Base-by-base conservation (phyloP, 192 early-diverging fungal genomes). In the Obelidium mucronatum region DNA sequence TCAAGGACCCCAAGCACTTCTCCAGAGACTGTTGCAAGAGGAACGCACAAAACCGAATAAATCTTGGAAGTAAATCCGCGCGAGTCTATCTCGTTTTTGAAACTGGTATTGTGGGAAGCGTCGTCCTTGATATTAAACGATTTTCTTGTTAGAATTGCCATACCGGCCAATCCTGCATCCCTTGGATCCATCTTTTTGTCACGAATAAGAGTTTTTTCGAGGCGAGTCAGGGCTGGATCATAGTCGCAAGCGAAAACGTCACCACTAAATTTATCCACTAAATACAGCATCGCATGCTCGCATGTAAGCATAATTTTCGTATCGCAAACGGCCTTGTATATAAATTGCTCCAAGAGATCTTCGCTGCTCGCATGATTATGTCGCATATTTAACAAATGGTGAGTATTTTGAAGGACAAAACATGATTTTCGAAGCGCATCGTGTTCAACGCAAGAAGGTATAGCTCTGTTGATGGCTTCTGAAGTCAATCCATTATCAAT, bases 171-270 rank as follows among this genome's bases (percentile, higher is more conserved):
- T 55, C 69, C 55, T 8, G 30, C 72, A 30, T 52, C 39, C 28
- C 40, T 36, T 11, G 44, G 4, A 0, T 30, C 35, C 30, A 42
- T 62, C 39, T 48, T 63, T 33, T 35, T 60, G 40, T 74, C 72
- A 19, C 72, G 39, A 35, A 63, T 63, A 17, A 74, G 6, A 24
- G 37, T 28, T 33, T 74, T 74, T 74, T 74, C 72, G 2, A 74
- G 39, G 2, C 40, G 13, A n/a, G 11, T 51, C 34, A 62, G 26
- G 39, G n/a, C 55, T 31, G 59, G 55, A 62, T 62, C 59, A 62
- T 44, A 60, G 34, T 74, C 72, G 13, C 22, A 24, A 5, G 40
- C 72, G 34, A 31, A 74, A 15, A 74, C 30, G 24, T 36, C 24
- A 4, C 55, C 55, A 35, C 26, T 28, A 34, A n/a, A 11, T 6